Evolutionary conservation across 2,329 filamentous ascomycete genomes (phyloP), one percentile per base, ranked within the genome.

Genomic region (Coniochaeta sp.): DNA sequence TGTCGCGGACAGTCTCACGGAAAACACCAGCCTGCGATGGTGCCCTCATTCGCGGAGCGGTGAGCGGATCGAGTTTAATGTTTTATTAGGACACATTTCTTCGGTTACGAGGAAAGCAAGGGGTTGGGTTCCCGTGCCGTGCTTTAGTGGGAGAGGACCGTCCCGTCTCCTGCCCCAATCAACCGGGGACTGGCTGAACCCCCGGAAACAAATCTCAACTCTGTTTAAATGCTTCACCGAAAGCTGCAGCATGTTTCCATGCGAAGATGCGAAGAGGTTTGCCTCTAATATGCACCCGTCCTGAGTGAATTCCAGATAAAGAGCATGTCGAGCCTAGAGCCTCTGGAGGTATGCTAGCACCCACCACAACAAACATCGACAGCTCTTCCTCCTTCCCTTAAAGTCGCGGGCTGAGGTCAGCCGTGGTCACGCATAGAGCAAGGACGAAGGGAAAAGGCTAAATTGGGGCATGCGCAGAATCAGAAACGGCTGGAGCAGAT

Each of bases 161-260:
- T 63, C 59, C 62, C 63, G 61, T 61, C 60, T 61, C 55, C 60
- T 60, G 61, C 63, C 22, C 47, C 47, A 52, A 52, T 52, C 47
- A 52, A 52, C 47, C 47, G 17, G 47, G 47, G 47, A 52, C 47
- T 52, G 47, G 47, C 22, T 52, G 24, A 30, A 52, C 19, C 47
- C 24, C 47, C 22, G 47, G 47, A 16, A 52, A 52, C 47, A 26
- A 30, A 47, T 17, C 7, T n/a, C 19, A 22, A 22, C 42, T 22
- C 28, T 26, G 22, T 26, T 19, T 22, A 16, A 50, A 26, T 3
- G 44, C 44, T 50, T 50, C 44, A 50, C 44, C n/a, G 22, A 4
- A 28, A 26, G 6, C 10, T 22, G 44, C 19, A 38, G 4, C 7
- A 28, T 50, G 44, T 10, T n/a, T n/a, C n/a, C n/a, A n/a, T n/a